Evolutionary conservation across 2,329 filamentous ascomycete genomes (phyloP).

Genomic region (Boeremia lycopersici): DNA sequence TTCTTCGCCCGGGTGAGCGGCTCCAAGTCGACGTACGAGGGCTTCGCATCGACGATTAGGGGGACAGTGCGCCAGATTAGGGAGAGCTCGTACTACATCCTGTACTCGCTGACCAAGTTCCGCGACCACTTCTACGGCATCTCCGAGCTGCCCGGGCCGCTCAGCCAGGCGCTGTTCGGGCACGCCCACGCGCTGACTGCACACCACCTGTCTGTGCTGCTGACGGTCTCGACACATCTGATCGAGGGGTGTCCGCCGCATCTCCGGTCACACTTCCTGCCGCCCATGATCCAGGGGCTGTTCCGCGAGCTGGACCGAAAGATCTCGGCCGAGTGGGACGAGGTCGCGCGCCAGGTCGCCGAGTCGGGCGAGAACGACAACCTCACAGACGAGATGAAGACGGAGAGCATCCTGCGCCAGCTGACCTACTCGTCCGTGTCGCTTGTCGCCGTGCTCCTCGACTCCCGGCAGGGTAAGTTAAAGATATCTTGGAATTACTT

Average conservation of each 20-base stretch:
- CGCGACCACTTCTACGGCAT: slow-evolving; percentile 92
- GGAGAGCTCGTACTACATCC: slow-evolving; percentile 91
- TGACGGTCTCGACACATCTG: slow-evolving; percentile 85
- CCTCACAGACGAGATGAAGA: slow-evolving; percentile 95
- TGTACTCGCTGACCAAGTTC: slow-evolving; percentile 90
- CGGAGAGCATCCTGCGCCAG: slow-evolving; percentile 91
- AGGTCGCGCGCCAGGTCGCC: slow-evolving; percentile 62
- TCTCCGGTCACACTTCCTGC: slow-evolving; percentile 78
- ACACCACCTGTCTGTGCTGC: slow-evolving; percentile 90
- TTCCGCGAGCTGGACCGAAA: slow-evolving; percentile 88
- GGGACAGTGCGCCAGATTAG: slow-evolving; percentile 87
- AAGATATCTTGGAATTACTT: too few species aligned
- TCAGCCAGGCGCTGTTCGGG: slow-evolving; percentile 83
- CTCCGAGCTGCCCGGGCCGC: slow-evolving; percentile 76
- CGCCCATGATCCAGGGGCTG: slow-evolving; percentile 78
- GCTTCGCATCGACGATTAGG: slow-evolving; percentile 89
- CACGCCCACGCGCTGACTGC: slow-evolving; percentile 84
- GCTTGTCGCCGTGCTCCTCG: slow-evolving; percentile 87
- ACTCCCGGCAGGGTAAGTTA: slow-evolving; percentile 66
- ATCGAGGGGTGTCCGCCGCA: slow-evolving; percentile 90
- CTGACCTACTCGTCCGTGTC: slow-evolving; percentile 91
- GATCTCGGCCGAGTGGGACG: slow-evolving; percentile 84
- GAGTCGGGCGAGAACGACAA: slow-evolving; percentile 74
- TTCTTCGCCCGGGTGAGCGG: slow-evolving; percentile 92
- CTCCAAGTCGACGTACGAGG: slow-evolving; percentile 88